Conservation (phyloP, 306 rosid species). For the Castanea mollissima region DNA sequence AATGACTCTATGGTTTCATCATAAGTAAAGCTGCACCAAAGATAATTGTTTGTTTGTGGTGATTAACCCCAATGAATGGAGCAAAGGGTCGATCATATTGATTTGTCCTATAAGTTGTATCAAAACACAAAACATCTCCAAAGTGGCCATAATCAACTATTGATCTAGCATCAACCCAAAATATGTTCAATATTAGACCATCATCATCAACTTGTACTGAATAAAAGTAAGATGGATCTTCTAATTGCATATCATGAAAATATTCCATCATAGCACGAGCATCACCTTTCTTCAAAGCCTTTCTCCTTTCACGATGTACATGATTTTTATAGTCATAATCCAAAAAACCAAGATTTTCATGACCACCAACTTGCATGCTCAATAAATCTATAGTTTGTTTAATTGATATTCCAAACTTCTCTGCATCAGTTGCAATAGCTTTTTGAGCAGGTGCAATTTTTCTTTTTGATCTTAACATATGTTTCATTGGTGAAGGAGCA, state of each 20-base stretch:
- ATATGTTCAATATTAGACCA: too few species aligned
- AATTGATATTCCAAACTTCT: too few species aligned
- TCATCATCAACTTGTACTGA: too few species aligned
- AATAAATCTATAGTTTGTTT: too few species aligned
- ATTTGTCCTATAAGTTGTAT: neutral
- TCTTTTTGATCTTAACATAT: too few species aligned
- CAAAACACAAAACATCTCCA: neutral
- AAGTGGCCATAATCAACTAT: neutral
- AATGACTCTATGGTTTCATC: too few species aligned
- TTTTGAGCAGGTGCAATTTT: too few species aligned
- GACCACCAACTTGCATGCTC: neutral
- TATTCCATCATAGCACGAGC: neutral
- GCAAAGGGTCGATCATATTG: neutral
- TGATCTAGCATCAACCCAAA: too few species aligned
- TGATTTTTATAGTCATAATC: neutral
- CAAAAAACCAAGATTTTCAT: neutral
- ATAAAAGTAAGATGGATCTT: too few species aligned
- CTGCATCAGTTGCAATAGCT: too few species aligned
- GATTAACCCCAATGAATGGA: neutral
- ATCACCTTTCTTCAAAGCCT: neutral
- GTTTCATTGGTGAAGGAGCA: too few species aligned
- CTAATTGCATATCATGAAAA: neutral
- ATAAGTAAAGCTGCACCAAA: too few species aligned
- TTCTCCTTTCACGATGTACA: neutral
- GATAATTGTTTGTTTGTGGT: neutral